Conservation (phyloP, 495 filamentous ascomycete genomes). For the Halenospora varia region DNA sequence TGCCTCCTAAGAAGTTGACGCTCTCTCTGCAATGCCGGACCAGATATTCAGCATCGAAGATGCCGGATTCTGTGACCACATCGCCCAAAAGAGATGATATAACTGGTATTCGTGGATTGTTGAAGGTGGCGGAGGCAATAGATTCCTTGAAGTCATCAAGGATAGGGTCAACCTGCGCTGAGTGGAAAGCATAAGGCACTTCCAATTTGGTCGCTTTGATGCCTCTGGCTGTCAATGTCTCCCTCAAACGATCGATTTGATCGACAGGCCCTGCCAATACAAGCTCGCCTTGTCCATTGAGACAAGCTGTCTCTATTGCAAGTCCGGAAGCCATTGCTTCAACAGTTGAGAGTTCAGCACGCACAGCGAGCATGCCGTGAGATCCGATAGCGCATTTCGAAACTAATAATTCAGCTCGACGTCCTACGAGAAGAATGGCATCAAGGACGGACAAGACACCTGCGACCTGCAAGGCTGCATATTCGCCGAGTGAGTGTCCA, state of each 20-base stretch:
- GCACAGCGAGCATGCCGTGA: slow-evolving; percentile 64
- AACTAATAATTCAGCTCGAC: slow-evolving; percentile 69
- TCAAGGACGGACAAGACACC: slow-evolving; percentile 77
- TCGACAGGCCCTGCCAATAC: slow-evolving; percentile 51
- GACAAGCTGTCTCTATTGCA: slow-evolving; percentile 48
- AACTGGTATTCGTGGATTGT: slow-evolving; percentile 56
- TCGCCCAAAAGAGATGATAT: slow-evolving; percentile 65
- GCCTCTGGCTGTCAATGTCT: slow-evolving; percentile 52
- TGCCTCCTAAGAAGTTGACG: slow-evolving; percentile 69
- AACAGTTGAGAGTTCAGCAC: slow-evolving; percentile 37
- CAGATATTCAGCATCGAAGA: slow-evolving; percentile 59
- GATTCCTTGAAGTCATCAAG: slow-evolving; percentile 59
- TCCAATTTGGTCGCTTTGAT: slow-evolving; percentile 64
- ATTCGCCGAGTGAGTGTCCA: slow-evolving; percentile 85
- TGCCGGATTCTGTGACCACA: slow-evolving; percentile 48
- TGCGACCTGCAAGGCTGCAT: slow-evolving; percentile 76
- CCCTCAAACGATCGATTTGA: slow-evolving; percentile 53
- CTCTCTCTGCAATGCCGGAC: slow-evolving; percentile 62
- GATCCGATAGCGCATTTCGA: slow-evolving; percentile 66
- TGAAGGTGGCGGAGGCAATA: slow-evolving; percentile 53
- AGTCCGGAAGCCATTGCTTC: slow-evolving; percentile 31
- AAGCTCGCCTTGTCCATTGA: slow-evolving; percentile 56
- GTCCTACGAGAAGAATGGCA: slow-evolving; percentile 75
- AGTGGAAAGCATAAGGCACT: slow-evolving; percentile 79
- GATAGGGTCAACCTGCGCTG: slow-evolving; percentile 72